Conservation (phyloP, 495 filamentous ascomycete genomes). For the Apiosordaria backusii region DNA sequence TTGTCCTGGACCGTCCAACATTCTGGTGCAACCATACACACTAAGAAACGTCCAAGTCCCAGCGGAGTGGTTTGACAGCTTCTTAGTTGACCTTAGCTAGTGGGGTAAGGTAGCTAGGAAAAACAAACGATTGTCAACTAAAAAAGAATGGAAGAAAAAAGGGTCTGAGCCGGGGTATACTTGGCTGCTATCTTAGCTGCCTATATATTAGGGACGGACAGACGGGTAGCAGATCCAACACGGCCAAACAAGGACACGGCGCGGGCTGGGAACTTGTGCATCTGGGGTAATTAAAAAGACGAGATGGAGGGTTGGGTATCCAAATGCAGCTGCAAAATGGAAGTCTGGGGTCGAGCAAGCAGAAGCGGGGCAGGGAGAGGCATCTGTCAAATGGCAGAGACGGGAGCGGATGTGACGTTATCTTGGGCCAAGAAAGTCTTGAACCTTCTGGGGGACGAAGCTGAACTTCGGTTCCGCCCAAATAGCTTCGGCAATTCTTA, state of each 20-base stretch:
- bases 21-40: background rate
- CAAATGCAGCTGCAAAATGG: background rate
- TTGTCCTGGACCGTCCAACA: background rate
- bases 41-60: background rate
- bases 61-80: constrained; percentile 1
- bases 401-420: background rate
- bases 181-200: background rate
- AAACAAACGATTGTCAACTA: background rate
- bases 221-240: background rate
- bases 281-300: background rate
- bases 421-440: background rate
- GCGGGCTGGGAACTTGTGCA: background rate
- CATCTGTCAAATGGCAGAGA: background rate
- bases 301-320: background rate
- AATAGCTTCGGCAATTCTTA: constrained; percentile 4
- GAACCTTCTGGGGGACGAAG: background rate
- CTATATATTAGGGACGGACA: background rate
- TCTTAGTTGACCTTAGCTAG: background rate
- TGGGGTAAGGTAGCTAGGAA: background rate
- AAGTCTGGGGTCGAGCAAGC: constrained; percentile 1
- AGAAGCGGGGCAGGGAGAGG: background rate
- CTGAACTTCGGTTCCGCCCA: background rate
- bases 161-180: background rate
- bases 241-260: background rate
- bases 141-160: background rate